Base-by-base conservation (phyloP, 768 basidiomycete species). In the Serendipita indica region DNA sequence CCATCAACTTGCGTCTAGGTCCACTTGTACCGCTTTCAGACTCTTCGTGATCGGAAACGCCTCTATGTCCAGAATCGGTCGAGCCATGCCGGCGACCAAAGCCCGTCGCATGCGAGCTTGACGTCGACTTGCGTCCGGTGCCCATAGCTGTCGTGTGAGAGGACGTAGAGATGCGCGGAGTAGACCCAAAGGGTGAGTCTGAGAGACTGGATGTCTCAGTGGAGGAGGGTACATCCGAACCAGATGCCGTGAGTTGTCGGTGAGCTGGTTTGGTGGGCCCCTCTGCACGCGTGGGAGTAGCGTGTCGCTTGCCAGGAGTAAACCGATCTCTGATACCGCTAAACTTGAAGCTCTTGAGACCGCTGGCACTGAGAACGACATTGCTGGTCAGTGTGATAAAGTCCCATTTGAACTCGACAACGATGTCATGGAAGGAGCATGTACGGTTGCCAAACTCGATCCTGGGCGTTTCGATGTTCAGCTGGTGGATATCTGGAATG, bases 291-390 rank as follows among this genome's bases (percentile, higher is more conserved):
- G 49, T 30, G n/a, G 22, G 49, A 10, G 49, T 33, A 18, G 49
- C 30, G 32, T 54, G 10, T 54, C 49, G 4, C 32, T 54, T 54
- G 22, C 49, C 25, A 25, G 49, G 49, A 10, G 32, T 28, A 18
- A 54, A 33, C 32, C 49, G 49, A n/a, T 54, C 49, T 54, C n/a
- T 54, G 32, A 54, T 54, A 25, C 49, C 49, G n/a, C 25, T 28
- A 30, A 54, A 54, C n/a, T 54, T 54, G 49, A 54, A 54, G 49
- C 49, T 54, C 49, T 54, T 54, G 16, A 54, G 49, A 25, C 49
- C 49, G 30, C 32, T 54, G 49, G 25, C 32, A 18, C 49, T 54
- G 49, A 54, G 49, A 54, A 54, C 25, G 25, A 54, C 49, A 33
- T 54, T 54, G 25, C 49, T 33, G 32, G 49, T 54, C 49, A 28